Evolutionary conservation across 768 basidiomycete genomes (phyloP).

Genomic region (Collybiopsis confluens): DNA sequence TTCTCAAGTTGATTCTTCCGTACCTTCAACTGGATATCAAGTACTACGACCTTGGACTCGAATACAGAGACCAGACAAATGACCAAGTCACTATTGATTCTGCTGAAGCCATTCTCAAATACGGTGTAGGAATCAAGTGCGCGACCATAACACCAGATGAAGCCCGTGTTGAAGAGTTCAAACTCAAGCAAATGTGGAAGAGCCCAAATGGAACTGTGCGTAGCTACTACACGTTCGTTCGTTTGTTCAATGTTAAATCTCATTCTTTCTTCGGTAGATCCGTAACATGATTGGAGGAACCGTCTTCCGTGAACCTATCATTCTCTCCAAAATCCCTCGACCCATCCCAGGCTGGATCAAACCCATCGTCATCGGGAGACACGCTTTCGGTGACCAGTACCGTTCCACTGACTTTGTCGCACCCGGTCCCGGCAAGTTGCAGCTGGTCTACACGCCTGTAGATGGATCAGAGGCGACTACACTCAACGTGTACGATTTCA

Average conservation of each 20-base stretch:
- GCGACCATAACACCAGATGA: constrained; percentile 98
- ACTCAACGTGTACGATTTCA: constrained; percentile 91
- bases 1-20: constrained; percentile 84
- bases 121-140: constrained; percentile 98
- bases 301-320: constrained; percentile 98
- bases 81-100: constrained; percentile 92
- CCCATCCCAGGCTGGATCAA: constrained; percentile 97
- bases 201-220: constrained; percentile 92
- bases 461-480: constrained; percentile 65
- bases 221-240: constrained; percentile 11
- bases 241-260: not conserved
- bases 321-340: constrained; percentile 84
- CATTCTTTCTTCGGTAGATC: constrained; percentile 47
- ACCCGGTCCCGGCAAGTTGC: constrained; percentile 89
- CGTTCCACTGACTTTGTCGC: constrained; percentile 91
- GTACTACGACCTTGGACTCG: constrained; percentile 96
- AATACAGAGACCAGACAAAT: constrained; percentile 91
- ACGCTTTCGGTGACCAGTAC: constrained; percentile 98
- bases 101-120: constrained; percentile 89
- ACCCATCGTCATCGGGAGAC: constrained; percentile 94
- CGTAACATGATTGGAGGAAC: constrained; percentile 98
- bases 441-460: constrained; percentile 83
- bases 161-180: constrained; percentile 93
- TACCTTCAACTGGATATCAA: constrained; percentile 96
- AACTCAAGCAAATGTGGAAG: constrained; percentile 98